These are phyloP conservation scores for Groenewaldozyma auringiensis DNA, from an alignment of 1,139 yeast species.

Conservation along the genomic window DNA sequence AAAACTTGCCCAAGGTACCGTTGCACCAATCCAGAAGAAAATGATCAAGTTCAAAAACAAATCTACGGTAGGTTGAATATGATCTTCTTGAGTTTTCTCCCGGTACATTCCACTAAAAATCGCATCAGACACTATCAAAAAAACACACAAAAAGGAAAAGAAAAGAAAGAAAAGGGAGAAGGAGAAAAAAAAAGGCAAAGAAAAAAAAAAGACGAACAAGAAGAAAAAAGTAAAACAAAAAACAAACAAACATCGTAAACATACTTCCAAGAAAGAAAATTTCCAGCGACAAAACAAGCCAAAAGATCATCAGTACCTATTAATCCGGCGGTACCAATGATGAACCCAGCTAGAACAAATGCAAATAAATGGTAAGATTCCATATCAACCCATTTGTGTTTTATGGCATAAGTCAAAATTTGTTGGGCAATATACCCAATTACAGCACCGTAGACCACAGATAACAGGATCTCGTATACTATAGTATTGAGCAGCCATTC, in stretches of 20 bases:
- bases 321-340: constrained; percentile 42
- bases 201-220: constrained; percentile 21
- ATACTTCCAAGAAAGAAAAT: constrained; percentile 26
- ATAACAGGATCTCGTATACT: constrained; percentile 31
- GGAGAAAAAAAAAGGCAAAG: neutral
- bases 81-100: constrained; percentile 26
- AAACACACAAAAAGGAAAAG: neutral
- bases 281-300: constrained; percentile 34
- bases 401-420: constrained; percentile 23
- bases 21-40: constrained; percentile 34
- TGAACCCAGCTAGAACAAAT: constrained; percentile 62
- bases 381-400: constrained; percentile 35
- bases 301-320: constrained; percentile 35
- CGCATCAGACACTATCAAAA: constrained; percentile 2
- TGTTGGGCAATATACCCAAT: constrained; percentile 30
- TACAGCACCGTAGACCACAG: constrained; percentile 30
- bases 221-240: constrained; percentile 5
- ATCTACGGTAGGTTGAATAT: constrained; percentile 29
- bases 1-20: constrained; percentile 32
- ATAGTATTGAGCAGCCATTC: constrained; percentile 34
- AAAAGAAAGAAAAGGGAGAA: neutral
- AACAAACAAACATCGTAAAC: constrained; percentile 1
- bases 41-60: constrained; percentile 30
- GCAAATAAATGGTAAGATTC: constrained; percentile 62
- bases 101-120: constrained; percentile 28